A percentile compares a stretch with the other conserved stretches of the same genome.
Conservation (phyloP, 2,329 filamentous ascomycete genomes). For the Fonsecaea monophora region DNA sequence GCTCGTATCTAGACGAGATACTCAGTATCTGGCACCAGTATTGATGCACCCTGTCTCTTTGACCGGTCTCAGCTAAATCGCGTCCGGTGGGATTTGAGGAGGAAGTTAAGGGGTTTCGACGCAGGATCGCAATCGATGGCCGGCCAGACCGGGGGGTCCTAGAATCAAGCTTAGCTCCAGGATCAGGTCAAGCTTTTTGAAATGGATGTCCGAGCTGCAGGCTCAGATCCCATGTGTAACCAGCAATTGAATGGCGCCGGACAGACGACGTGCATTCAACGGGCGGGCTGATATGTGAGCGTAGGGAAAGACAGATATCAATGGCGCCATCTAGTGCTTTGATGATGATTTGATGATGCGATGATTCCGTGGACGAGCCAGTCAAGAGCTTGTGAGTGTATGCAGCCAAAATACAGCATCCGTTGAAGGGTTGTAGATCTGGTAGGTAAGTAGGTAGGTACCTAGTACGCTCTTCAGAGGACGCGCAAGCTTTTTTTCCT, state of each 20-base stretch:
- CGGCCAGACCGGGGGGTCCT: neutral
- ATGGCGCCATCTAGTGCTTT: neutral
- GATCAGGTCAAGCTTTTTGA: neutral
- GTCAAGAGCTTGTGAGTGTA: neutral
- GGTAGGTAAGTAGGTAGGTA: neutral
- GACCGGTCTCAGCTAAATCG: neutral
- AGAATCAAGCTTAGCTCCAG: neutral
- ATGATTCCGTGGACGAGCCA: neutral
- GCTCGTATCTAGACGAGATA: neutral
- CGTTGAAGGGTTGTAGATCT: neutral
- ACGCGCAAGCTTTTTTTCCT: neutral
- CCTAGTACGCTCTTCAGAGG: neutral
- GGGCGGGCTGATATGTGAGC: neutral
- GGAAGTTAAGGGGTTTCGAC: neutral
- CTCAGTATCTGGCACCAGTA: no score
- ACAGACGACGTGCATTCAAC: constrained; percentile 1
- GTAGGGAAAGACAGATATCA: neutral
- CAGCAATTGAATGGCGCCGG: neutral
- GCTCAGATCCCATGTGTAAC: neutral
- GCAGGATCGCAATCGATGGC: neutral
- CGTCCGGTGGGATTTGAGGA: neutral
- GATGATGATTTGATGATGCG: constrained; percentile 3
- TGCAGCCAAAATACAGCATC: constrained; percentile 4
- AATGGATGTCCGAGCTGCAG: neutral
- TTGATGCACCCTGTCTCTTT: neutral